Percentiles rank a stretch among this genome's conserved stretches.
phyloP scores from a whole-genome alignment of 2,329 filamentous ascomycete genomes.

The Ciborinia camelliae region DNA sequence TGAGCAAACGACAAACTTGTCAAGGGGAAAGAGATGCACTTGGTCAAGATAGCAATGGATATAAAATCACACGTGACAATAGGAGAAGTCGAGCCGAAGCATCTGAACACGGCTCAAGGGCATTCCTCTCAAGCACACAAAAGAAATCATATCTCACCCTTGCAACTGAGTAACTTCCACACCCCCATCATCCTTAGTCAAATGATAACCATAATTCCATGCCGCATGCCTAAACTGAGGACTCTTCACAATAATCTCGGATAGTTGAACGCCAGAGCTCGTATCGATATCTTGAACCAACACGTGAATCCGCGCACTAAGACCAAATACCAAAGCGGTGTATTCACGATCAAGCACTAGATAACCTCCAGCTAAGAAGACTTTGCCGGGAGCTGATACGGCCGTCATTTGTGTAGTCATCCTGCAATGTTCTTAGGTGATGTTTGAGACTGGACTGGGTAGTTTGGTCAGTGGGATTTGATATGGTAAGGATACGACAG shows the following conservation, averaged over 20 bases:
- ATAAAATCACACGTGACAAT: slow-evolving; percentile 14
- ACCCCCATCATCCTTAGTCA: slow-evolving; percentile 69
- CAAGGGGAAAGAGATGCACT: not conserved
- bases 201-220: slow-evolving; percentile 82
- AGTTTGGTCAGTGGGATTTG: not conserved
- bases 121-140: slow-evolving; percentile 19
- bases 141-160: slow-evolving; percentile 54
- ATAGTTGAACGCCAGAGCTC: slow-evolving; percentile 59
- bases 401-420: slow-evolving; percentile 28
- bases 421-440: not conserved
- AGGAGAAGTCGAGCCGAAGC: slow-evolving; percentile 7
- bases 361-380: slow-evolving; percentile 91
- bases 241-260: slow-evolving; percentile 79
- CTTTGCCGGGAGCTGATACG: slow-evolving; percentile 93
- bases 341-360: slow-evolving; percentile 86
- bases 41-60: not conserved
- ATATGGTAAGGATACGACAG: not conserved
- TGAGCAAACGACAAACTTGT: not conserved
- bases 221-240: slow-evolving; percentile 85
- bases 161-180: slow-evolving; percentile 76
- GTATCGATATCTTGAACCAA: slow-evolving; percentile 56
- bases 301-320: slow-evolving; percentile 65
- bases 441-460: not conserved
- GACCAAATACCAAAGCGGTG: slow-evolving; percentile 69
- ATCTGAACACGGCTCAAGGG: too few relatives aligned